A percentile compares a stretch with the other conserved stretches of the same genome.
Evolutionary conservation across 768 basidiomycete genomes (phyloP).

Genomic region (Daedalea quercina): DNA sequence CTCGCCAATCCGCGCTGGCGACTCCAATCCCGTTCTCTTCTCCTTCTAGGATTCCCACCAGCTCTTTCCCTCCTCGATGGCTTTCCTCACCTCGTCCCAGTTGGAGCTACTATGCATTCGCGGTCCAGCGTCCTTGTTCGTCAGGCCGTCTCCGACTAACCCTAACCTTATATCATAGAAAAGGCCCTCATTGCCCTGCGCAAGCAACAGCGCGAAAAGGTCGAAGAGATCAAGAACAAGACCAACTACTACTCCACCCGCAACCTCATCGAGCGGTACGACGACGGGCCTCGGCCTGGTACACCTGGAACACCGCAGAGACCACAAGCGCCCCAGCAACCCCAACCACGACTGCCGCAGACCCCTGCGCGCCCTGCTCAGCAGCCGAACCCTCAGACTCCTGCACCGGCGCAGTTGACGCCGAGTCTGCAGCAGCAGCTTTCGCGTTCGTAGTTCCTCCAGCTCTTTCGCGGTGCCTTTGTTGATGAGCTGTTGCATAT

Average conservation of each 20-base stretch:
- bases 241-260: slow-evolving; percentile 94
- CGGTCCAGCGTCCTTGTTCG: too few relatives aligned
- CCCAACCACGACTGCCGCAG: slow-evolving; percentile 26
- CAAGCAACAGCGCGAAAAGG: slow-evolving; percentile 73
- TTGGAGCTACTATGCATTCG: too few relatives aligned
- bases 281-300: slow-evolving; percentile 41
- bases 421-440: slow-evolving; percentile 29
- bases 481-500: background rate
- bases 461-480: background rate
- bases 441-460: slow-evolving; percentile 27
- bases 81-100: too few relatives aligned
- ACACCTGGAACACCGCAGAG: slow-evolving; percentile 34
- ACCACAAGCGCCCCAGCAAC: slow-evolving; percentile 29
- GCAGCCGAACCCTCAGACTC: slow-evolving; percentile 20
- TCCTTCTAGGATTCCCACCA: too few relatives aligned
- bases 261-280: slow-evolving; percentile 86
- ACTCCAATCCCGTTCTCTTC: too few relatives aligned
- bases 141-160: background rate
- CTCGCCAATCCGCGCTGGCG: too few relatives aligned
- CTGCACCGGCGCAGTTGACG: slow-evolving; percentile 15
- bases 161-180: slow-evolving; percentile 40
- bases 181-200: slow-evolving; percentile 66
- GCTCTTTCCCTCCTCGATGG: too few relatives aligned
- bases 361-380: slow-evolving; percentile 18
- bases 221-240: slow-evolving; percentile 96